phyloP scores from a whole-genome alignment of 495 filamentous ascomycete species.

The Lophium mytilinum region DNA sequence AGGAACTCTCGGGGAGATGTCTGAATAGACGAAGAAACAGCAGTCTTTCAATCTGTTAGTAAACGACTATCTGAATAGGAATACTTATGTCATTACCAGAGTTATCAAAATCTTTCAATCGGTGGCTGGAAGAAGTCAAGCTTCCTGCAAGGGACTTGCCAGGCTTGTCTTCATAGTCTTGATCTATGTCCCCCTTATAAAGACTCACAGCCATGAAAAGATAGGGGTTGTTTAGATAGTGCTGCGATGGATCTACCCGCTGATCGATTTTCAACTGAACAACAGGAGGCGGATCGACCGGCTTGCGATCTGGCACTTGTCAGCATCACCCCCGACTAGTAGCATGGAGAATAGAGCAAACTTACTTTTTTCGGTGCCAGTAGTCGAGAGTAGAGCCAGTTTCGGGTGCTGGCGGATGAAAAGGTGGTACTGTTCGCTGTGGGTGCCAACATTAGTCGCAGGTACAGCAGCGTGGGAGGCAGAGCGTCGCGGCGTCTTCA shows the following conservation, averaged over 20 bases:
- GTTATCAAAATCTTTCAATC: slow-evolving; percentile 87
- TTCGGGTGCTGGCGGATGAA: slow-evolving; percentile 31
- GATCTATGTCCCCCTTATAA: slow-evolving; percentile 52
- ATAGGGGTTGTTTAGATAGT: slow-evolving; percentile 72
- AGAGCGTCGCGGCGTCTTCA: not conserved
- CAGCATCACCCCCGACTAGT: not conserved
- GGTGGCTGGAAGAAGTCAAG: slow-evolving; percentile 84
- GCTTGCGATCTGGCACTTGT: slow-evolving; percentile 64
- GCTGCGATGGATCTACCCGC: slow-evolving; percentile 64
- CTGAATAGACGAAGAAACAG: slow-evolving; percentile 94
- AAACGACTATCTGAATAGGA: not conserved
- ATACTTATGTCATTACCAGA: slow-evolving; percentile 41
- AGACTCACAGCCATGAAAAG: slow-evolving; percentile 72
- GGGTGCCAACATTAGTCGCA: not conserved
- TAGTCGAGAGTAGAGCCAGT: slow-evolving; percentile 26
- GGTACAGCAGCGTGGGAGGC: not conserved
- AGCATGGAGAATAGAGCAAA: not conserved
- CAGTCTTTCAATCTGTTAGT: slow-evolving; percentile 49
- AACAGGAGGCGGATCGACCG: slow-evolving; percentile 91
- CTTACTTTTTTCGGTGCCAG: slow-evolving; percentile 34
- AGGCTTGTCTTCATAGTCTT: slow-evolving; percentile 31
- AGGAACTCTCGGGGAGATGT: slow-evolving; percentile 77
- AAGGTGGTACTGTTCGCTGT: slow-evolving; percentile 20
- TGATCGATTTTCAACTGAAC: slow-evolving; percentile 70
- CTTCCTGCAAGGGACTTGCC: slow-evolving; percentile 65